These are phyloP conservation scores for Fragosphaeria purpurea DNA, from an alignment of 2,329 filamentous ascomycete genomes.

Conservation along the genomic window DNA sequence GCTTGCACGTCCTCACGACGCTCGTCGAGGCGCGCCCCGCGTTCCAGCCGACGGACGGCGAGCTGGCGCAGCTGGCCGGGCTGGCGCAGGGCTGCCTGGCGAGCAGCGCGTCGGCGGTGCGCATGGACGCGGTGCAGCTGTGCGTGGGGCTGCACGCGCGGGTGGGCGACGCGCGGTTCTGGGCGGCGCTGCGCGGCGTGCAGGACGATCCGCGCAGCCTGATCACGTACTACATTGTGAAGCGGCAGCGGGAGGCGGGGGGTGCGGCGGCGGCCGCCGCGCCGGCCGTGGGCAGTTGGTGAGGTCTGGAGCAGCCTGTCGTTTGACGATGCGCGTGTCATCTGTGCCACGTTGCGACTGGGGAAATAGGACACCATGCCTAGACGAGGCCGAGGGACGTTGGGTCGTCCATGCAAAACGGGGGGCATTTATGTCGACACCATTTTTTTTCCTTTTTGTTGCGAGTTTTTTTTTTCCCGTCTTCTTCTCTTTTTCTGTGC, in stretches of 20 bases:
- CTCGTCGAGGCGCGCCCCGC: conserved; percentile 39
- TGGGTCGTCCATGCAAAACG: no score
- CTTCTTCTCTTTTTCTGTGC: no score
- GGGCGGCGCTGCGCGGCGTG: conserved; percentile 53
- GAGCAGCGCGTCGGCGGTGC: conserved; percentile 50
- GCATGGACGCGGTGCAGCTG: conserved; percentile 71
- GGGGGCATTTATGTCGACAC: no score
- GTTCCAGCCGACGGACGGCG: conserved; percentile 40
- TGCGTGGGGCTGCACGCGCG: conserved; percentile 60
- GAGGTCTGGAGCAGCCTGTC: no score
- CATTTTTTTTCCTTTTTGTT: no score
- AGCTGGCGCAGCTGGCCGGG: conserved; percentile 40
- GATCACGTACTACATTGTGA: conserved; percentile 73
- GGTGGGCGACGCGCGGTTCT: conserved; percentile 54
- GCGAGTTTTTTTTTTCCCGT: no score
- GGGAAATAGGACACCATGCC: no score
- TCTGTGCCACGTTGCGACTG: no score
- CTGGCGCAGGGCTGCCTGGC: conserved; percentile 49
- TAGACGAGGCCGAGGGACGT: no score
- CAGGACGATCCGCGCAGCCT: conserved; percentile 66
- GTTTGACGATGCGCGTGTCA: no score
- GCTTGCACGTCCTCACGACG: conserved; percentile 51
- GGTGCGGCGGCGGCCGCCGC: no score
- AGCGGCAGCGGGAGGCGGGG: conserved; percentile 47
- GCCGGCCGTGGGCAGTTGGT: no score